Conservation (phyloP, 305 asterid species). For the Striga hermonthica region DNA sequence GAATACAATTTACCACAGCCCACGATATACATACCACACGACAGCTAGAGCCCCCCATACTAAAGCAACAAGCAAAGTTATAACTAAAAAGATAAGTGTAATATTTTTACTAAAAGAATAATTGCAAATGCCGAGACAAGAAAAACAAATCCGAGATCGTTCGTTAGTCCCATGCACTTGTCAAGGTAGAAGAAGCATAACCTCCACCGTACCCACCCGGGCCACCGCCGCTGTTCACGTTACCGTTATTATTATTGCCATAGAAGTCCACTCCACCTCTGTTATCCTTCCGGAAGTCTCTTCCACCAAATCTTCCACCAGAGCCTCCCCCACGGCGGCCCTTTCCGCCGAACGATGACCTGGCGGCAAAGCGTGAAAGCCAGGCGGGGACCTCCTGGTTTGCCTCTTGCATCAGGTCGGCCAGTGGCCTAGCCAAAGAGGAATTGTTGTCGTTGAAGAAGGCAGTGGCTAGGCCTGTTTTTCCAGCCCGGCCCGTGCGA, state of each 20-base stretch:
- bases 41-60: no score
- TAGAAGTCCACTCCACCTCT: conserved; percentile 59
- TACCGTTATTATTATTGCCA: conserved; percentile 46
- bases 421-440: conserved; percentile 65
- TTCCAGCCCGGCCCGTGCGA: conserved; percentile 93
- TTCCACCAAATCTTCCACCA: conserved; percentile 70
- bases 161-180: conserved; percentile 83
- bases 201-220: conserved; percentile 51
- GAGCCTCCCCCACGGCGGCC: conserved; percentile 65
- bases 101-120: no score
- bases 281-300: conserved; percentile 72
- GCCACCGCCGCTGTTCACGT: conserved; percentile 33
- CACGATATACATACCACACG: no score
- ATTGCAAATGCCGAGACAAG: no score
- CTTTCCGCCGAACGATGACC: conserved; percentile 47
- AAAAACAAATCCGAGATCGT: no score
- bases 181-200: conserved; percentile 57
- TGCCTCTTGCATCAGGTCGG: conserved; percentile 89
- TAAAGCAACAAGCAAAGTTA: no score
- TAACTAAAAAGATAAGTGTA: background rate
- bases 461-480: conserved; percentile 85
- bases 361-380: conserved; percentile 73
- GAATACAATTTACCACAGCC: no score
- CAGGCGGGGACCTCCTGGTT: conserved; percentile 96
- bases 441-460: conserved; percentile 80